These are phyloP conservation scores for Auriscalpium orientale DNA, from an alignment of 768 basidiomycete genomes.

Conservation along the genomic window DNA sequence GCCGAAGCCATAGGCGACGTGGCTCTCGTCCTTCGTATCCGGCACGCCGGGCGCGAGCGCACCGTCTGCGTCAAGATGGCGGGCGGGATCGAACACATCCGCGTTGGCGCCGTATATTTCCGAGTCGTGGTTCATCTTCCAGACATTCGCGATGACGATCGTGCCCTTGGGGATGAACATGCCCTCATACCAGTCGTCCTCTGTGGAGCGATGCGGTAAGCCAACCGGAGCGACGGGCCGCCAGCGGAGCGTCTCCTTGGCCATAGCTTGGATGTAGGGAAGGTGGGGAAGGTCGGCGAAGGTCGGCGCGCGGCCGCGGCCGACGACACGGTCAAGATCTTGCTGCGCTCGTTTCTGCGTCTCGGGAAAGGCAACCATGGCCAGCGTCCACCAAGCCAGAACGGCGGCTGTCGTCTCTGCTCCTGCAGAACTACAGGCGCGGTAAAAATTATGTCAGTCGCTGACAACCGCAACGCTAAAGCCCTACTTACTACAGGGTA, in stretches of 20 bases:
- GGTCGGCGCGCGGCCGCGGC: slow-evolving; percentile 7
- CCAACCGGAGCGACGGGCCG: not conserved
- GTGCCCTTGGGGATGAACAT: slow-evolving; percentile 29
- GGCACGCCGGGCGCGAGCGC: not conserved
- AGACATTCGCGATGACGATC: slow-evolving; percentile 21
- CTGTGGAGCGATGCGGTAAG: not conserved
- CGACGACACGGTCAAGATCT: slow-evolving; percentile 14
- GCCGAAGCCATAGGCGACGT: slow-evolving; percentile 13
- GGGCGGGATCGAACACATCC: slow-evolving; percentile 11
- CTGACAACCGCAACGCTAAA: not conserved
- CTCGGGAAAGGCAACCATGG: slow-evolving; percentile 14
- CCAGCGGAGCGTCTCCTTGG: slow-evolving; percentile 9
- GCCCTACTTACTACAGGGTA: slow-evolving; percentile 6
- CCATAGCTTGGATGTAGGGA: slow-evolving; percentile 12
- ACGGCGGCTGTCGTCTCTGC: not conserved
- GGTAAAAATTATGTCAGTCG: not conserved
- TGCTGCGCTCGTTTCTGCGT: slow-evolving; percentile 10
- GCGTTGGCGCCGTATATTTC: slow-evolving; percentile 8
- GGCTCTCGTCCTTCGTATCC: slow-evolving; percentile 2
- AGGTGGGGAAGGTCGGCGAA: slow-evolving; percentile 8
- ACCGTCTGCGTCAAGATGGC: slow-evolving; percentile 3
- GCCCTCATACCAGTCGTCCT: slow-evolving; percentile 23
- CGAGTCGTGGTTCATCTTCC: slow-evolving; percentile 1
- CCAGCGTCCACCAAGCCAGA: slow-evolving; percentile 7
- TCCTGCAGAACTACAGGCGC: slow-evolving; percentile 1